Conservation (phyloP, 805 yeast species). For the Diddensiella transvaalensis region DNA sequence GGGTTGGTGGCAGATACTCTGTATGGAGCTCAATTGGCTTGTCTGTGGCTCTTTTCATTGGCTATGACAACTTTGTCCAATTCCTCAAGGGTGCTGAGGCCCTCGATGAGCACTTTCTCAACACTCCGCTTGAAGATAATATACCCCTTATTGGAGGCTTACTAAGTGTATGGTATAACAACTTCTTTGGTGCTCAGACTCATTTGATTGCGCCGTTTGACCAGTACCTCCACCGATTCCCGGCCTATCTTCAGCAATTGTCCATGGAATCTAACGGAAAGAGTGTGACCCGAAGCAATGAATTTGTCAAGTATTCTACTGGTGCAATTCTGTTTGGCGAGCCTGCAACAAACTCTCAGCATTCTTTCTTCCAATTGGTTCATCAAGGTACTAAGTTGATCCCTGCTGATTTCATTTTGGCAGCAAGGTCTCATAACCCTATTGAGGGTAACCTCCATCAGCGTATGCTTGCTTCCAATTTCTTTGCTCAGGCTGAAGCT, state of each 20-base stretch:
- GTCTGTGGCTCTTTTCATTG: conserved; percentile 91
- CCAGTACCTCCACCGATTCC: conserved; percentile 98
- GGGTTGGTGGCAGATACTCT: conserved; percentile 99
- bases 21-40: conserved; percentile 99
- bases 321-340: conserved; percentile 96
- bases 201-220: conserved; percentile 98
- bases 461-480: conserved; percentile 97
- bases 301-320: conserved; percentile 89
- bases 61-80: conserved; percentile 87
- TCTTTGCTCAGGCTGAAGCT: conserved; percentile 97
- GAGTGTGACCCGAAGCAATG: conserved; percentile 89
- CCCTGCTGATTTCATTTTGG: conserved; percentile 94
- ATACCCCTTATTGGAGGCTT: conserved; percentile 93
- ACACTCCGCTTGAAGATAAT: conserved; percentile 83
- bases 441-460: conserved; percentile 92
- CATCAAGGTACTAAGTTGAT: conserved; percentile 98
- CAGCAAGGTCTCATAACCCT: conserved; percentile 98
- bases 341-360: conserved; percentile 99
- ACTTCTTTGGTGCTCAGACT: conserved; percentile 97
- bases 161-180: conserved; percentile 96
- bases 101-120: conserved; percentile 83
- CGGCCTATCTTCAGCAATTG: conserved; percentile 97
- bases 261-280: conserved; percentile 99
- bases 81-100: conserved; percentile 98
- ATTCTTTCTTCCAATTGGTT: conserved; percentile 98